Conservation (phyloP, 2,329 filamentous ascomycete genomes). For the Fusarium camptoceras region DNA sequence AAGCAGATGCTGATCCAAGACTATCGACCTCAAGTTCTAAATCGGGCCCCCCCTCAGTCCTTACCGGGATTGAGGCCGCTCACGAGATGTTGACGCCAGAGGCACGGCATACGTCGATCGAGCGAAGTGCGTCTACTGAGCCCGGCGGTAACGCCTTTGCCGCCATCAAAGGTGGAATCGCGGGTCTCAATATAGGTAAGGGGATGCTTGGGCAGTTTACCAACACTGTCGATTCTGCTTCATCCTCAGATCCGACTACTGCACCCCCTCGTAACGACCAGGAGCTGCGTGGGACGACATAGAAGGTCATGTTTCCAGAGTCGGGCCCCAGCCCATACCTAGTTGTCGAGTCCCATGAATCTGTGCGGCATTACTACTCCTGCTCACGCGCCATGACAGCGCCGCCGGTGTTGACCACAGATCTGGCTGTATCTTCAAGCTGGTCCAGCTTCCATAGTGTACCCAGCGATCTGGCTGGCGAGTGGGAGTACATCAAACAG, state of each 20-base stretch:
- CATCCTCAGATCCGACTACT: slow-evolving; percentile 29
- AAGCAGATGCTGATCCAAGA: slow-evolving; percentile 45
- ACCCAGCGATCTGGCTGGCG: slow-evolving; percentile 22
- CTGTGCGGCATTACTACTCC: slow-evolving; percentile 30
- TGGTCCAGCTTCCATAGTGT: slow-evolving; percentile 23
- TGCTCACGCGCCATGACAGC: slow-evolving; percentile 4
- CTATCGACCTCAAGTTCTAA: slow-evolving; percentile 51
- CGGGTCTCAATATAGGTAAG: slow-evolving; percentile 62
- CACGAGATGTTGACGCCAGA: slow-evolving; percentile 63
- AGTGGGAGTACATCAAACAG: slow-evolving; percentile 37
- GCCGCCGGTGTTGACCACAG: slow-evolving; percentile 16
- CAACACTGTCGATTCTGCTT: slow-evolving; percentile 40
- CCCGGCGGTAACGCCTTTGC: slow-evolving; percentile 57
- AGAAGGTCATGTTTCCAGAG: slow-evolving; percentile 55
- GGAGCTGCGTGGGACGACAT: slow-evolving; percentile 61
- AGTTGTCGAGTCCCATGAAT: slow-evolving; percentile 49
- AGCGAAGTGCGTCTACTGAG: slow-evolving; percentile 60
- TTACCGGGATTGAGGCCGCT: slow-evolving; percentile 69
- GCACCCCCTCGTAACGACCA: slow-evolving; percentile 51
- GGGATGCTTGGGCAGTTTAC: slow-evolving; percentile 55
- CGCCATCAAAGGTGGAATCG: slow-evolving; percentile 61
- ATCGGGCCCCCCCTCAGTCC: slow-evolving; percentile 62
- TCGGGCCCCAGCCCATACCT: slow-evolving; percentile 50
- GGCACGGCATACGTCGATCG: slow-evolving; percentile 51
- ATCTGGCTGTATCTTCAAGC: slow-evolving; percentile 1